phyloP scores from a whole-genome alignment of 257 asterid genomes.

The Solanum boliviense region DNA sequence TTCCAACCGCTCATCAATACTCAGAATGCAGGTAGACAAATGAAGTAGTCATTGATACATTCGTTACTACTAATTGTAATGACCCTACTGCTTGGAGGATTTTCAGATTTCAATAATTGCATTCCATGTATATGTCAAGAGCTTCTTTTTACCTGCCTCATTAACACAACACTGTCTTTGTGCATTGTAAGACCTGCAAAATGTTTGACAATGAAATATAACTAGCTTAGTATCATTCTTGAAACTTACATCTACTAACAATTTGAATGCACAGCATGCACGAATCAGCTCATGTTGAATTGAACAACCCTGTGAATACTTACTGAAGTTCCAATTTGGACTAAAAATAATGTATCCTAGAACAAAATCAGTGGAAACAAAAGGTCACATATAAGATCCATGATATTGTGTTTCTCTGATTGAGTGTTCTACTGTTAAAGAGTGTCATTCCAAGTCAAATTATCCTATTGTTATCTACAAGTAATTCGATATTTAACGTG shows the following conservation, averaged over 20 bases:
- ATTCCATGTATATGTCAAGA: neutral
- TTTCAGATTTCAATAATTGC: neutral
- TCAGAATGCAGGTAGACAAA: constrained; percentile 9
- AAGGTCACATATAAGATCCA: neutral
- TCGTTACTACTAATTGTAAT: neutral
- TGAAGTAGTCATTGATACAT: neutral
- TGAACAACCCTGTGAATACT: neutral
- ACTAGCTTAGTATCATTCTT: neutral
- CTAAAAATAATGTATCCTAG: neutral
- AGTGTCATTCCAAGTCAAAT: neutral
- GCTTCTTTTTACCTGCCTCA: neutral
- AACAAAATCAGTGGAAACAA: neutral
- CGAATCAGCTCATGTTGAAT: neutral
- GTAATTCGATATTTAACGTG: neutral
- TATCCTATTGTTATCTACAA: neutral
- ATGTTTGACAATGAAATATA: neutral
- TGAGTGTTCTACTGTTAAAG: neutral
- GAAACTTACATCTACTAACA: neutral
- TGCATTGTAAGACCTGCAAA: neutral
- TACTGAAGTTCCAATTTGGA: neutral
- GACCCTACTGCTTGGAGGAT: neutral
- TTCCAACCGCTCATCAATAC: constrained; percentile 1
- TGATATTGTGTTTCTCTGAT: neutral
- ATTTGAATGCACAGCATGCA: neutral
- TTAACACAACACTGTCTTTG: neutral